A percentile compares a stretch with the other conserved stretches of the same genome.
These are phyloP conservation scores for Lolium perenne DNA, from an alignment of 176 grass and related monocot genomes.

Conservation along the genomic window DNA sequence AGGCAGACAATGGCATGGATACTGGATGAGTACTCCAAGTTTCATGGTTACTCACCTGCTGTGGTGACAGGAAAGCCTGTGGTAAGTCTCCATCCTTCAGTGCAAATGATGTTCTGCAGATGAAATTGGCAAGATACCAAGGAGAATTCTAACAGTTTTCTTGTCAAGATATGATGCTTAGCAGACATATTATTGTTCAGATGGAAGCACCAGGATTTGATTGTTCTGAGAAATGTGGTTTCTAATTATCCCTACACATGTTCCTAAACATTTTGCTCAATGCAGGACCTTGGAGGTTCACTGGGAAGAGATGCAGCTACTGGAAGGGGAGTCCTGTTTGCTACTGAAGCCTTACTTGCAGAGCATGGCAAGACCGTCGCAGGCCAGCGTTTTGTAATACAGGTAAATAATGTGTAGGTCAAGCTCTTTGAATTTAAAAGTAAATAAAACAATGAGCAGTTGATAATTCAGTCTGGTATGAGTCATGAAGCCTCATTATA, in stretches of 20 bases:
- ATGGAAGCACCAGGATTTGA: conserved; percentile 11
- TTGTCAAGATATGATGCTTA: conserved; percentile 10
- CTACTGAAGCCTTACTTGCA: conserved; percentile 82
- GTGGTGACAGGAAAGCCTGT: conserved; percentile 98
- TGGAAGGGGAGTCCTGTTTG: conserved; percentile 92
- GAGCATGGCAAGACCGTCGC: conserved; percentile 84
- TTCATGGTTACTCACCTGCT: conserved; percentile 92
- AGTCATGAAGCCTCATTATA: background rate
- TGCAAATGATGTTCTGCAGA: conserved; percentile 2
- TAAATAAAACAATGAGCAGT: background rate
- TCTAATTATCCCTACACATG: background rate
- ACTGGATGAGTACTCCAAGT: conserved; percentile 95
- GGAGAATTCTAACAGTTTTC: background rate
- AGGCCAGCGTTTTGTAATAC: conserved; percentile 89
- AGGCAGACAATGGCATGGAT: conserved; percentile 95
- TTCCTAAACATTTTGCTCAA: conserved; percentile 26
- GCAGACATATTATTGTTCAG: too few relatives aligned
- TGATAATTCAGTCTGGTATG: background rate
- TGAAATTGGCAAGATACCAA: background rate
- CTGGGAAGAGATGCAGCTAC: conserved; percentile 93
- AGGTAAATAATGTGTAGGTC: conserved; percentile 55
- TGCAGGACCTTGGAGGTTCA: conserved; percentile 89
- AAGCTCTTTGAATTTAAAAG: background rate
- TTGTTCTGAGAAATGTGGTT: background rate
- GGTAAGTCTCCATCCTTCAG: conserved; percentile 52